Conservation (phyloP, 2,329 filamentous ascomycete genomes). For the Scytalidium lignicola region DNA sequence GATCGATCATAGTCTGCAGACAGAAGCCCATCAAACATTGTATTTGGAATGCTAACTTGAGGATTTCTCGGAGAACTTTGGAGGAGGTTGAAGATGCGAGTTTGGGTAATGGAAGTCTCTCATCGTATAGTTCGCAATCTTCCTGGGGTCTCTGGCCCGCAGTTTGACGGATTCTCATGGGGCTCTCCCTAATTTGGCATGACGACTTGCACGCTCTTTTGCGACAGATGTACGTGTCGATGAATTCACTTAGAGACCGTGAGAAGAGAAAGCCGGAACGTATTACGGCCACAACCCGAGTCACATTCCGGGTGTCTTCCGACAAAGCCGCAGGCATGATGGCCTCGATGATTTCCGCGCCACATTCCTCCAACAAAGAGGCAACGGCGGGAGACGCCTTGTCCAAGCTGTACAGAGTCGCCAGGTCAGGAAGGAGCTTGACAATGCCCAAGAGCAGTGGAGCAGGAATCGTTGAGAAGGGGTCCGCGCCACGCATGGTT, state of each 20-base stretch:
- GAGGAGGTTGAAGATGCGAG: neutral
- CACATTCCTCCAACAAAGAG: neutral
- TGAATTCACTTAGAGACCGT: neutral
- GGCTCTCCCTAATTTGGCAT: too few species aligned
- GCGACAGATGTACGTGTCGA: neutral
- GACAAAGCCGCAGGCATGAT: neutral
- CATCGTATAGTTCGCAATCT: neutral
- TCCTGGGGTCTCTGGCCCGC: neutral
- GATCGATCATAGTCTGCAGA: neutral
- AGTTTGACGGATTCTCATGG: too few species aligned
- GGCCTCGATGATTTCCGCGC: conserved; percentile 1
- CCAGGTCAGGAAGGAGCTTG: conserved; percentile 1
- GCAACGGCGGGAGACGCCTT: neutral
- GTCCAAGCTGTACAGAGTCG: neutral
- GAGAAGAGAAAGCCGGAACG: neutral
- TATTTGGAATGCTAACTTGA: neutral
- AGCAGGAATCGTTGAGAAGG: neutral
- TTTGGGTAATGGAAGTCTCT: neutral
- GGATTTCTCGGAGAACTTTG: neutral
- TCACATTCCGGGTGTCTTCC: neutral
- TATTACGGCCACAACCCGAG: neutral
- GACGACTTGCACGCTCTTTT: neutral
- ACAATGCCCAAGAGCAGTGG: neutral
- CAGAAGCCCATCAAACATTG: neutral
- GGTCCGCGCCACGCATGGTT: neutral